phyloP scores from a whole-genome alignment of 2,329 filamentous ascomycete species.

The Reticulascus tulasneorum region DNA sequence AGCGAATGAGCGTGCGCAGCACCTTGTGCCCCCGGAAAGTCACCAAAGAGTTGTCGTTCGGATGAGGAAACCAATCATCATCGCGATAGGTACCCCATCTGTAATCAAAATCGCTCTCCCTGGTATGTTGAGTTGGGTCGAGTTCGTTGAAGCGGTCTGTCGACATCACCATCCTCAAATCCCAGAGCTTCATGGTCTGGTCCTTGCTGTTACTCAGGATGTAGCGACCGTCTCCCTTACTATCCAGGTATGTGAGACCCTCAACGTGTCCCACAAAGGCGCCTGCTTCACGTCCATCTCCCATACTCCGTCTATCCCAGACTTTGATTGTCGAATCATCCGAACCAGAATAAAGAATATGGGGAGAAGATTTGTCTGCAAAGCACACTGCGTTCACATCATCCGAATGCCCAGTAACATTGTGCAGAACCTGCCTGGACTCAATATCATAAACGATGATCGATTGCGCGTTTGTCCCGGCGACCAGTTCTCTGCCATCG shows the following conservation, averaged over 20 bases:
- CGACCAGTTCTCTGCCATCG: constrained; percentile 85
- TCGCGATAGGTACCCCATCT: constrained; percentile 64
- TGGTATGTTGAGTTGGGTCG: constrained; percentile 51
- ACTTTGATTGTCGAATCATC: constrained; percentile 94
- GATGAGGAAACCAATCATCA: constrained; percentile 66
- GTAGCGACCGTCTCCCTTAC: constrained; percentile 70
- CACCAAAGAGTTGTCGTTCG: constrained; percentile 84
- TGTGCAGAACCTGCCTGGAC: constrained; percentile 67
- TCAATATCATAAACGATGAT: constrained; percentile 94
- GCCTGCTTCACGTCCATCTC: constrained; percentile 68
- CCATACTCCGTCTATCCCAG: constrained; percentile 92
- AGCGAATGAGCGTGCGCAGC: constrained; percentile 84
- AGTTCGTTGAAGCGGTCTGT: constrained; percentile 58
- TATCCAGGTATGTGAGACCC: constrained; percentile 65
- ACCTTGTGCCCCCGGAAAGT: constrained; percentile 91
- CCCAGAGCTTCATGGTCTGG: constrained; percentile 97
- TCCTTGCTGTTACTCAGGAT: constrained; percentile 94
- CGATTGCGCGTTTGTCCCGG: constrained; percentile 73
- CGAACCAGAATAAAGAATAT: constrained; percentile 93
- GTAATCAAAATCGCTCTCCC: constrained; percentile 66
- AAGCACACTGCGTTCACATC: constrained; percentile 98
- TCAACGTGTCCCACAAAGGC: constrained; percentile 65
- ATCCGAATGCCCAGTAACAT: constrained; percentile 72
- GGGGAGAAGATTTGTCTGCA: constrained; percentile 80
- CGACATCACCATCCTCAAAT: constrained; percentile 82